Evolutionary conservation across 139 green algal species (phyloP), one percentile per base, ranked within the genome.

Genomic region (Pleodorina starrii): DNA sequence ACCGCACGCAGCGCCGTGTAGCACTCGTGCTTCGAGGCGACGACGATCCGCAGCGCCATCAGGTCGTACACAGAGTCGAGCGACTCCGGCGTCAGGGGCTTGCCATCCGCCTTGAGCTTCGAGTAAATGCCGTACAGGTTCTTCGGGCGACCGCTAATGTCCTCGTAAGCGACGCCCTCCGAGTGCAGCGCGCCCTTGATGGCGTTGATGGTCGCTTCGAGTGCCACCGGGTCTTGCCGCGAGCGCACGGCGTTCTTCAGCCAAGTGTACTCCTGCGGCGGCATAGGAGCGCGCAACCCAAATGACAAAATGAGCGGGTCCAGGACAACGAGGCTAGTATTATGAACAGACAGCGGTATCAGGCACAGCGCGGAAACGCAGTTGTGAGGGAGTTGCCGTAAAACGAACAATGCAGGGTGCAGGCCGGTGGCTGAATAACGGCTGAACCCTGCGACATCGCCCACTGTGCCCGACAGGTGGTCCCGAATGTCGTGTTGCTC

Each of bases 121-220:
- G 88, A 85, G 83, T 91, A 96, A 80, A 99, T 96, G n/a, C 95
- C 96, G 72, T 95, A 99, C 81, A 99, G 90, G 86, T 97, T 98
- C 93, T 99, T 99, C 32, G 96, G 95, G 16, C 97, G 94, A 10
- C 97, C 97, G 9, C 87, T 94, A 50, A 99, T 93, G 90, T 99
- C 97, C 60, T 95, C 91, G 36, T 94, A 93, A 48, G 73, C 21
- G 9, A 96, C 84, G 81, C 89, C 91, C 0, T 76, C 68, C 42
- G 43, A 80, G 6, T 92, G 85, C 63, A 94, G 73, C 14, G 51
- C 74, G 32, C 4, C 80, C 85, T 94, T 92, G 54, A 94, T 91
- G 9, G 36, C 46, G 44, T 84, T 80, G 48, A 94, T 89, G 27
- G 91, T 94, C 9, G 80, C 72, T 81, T 94, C 91, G 12, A 94